Percentiles rank a stretch among this genome's conserved stretches.
Conservation (phyloP, 345 rosid genomes). For the Durio zibethinus region DNA sequence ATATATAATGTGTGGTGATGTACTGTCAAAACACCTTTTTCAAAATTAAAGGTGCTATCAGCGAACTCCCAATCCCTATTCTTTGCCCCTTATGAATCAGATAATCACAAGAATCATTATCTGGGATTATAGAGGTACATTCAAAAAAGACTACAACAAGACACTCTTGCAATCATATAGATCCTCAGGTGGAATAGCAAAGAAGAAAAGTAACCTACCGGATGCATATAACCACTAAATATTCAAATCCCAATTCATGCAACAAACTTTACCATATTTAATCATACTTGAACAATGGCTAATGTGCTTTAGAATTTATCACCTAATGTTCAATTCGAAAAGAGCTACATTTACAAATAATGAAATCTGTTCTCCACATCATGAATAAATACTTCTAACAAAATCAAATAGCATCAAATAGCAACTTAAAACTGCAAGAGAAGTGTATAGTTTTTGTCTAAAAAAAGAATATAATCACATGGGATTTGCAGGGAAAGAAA, state of each 20-base stretch:
- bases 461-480: neutral
- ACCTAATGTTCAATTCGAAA: neutral
- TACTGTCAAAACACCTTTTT: conserved; percentile 23
- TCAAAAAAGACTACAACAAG: neutral
- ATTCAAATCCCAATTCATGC: neutral
- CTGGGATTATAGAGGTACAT: conserved; percentile 26
- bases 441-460: neutral
- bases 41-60: conserved; percentile 21
- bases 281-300: neutral
- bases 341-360: neutral
- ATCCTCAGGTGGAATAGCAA: neutral
- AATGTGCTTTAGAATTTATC: neutral
- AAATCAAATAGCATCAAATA: neutral
- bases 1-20: conserved; percentile 12
- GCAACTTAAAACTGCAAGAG: neutral
- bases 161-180: neutral
- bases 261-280: neutral
- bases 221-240: neutral
- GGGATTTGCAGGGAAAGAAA: neutral
- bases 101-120: conserved; percentile 28
- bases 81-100: conserved; percentile 37
- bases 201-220: neutral
- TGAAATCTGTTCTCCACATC: neutral
- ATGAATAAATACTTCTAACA: neutral
- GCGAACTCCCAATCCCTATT: conserved; percentile 24